Percentiles rank a stretch among this genome's conserved stretches.
phyloP scores from a whole-genome alignment of 164 flowering plant species.

The Cinnamomum micranthum region DNA sequence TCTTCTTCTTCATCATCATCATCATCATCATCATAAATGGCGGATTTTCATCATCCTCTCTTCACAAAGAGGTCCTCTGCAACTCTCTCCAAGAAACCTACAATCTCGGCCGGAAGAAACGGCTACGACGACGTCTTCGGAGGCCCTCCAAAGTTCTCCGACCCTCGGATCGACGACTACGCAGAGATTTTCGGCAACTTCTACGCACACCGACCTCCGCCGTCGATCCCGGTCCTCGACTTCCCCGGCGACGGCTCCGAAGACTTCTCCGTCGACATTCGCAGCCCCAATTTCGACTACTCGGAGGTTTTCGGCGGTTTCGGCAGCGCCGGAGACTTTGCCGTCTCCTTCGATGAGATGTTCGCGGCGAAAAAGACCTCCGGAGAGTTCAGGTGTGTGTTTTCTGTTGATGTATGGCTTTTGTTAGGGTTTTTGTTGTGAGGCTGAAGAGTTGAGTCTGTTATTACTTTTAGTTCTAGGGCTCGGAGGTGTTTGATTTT shows the following conservation, averaged over 20 bases:
- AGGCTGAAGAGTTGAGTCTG: neutral
- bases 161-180: slow-evolving; percentile 70
- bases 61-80: slow-evolving; percentile 4
- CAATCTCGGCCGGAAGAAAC: slow-evolving; percentile 19
- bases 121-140: slow-evolving; percentile 75
- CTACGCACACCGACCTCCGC: slow-evolving; percentile 41
- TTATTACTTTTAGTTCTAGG: no score
- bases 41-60: slow-evolving; percentile 6
- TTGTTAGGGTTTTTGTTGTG: no score
- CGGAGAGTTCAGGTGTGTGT: neutral
- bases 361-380: slow-evolving; percentile 7
- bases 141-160: slow-evolving; percentile 57
- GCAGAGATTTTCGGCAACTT: slow-evolving; percentile 75
- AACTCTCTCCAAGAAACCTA: slow-evolving; percentile 22
- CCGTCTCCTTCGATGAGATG: slow-evolving; percentile 48
- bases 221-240: slow-evolving; percentile 65
- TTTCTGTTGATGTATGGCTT: neutral
- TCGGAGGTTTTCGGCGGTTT: slow-evolving; percentile 55
- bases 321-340: slow-evolving; percentile 27
- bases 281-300: slow-evolving; percentile 49
- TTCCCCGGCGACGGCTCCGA: slow-evolving; percentile 39
- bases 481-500: no score
- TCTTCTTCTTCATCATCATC: neutral
- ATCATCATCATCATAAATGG: slow-evolving; percentile 3
- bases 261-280: slow-evolving; percentile 26